Conservation (phyloP, 805 yeast genomes). For the Wickerhamomyces kurtzmanii region DNA sequence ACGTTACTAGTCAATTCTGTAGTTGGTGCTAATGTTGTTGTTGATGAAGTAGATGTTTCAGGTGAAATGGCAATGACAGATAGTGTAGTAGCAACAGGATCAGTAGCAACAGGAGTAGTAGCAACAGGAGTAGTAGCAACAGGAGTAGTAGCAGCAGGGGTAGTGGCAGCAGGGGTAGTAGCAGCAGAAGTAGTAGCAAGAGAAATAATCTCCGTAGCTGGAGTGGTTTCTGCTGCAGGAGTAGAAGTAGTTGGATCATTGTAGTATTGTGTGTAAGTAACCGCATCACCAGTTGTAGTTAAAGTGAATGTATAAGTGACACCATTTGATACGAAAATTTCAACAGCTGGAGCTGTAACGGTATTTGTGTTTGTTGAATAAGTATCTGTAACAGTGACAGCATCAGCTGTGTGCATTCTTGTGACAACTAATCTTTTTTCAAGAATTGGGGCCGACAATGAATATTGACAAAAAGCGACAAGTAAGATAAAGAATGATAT, state of each 20-base stretch:
- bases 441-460: no score
- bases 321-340: slow-evolving; percentile 25
- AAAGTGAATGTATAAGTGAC: slow-evolving; percentile 26
- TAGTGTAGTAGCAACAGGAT: slow-evolving; percentile 17
- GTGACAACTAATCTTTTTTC: slow-evolving; percentile 35
- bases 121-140: slow-evolving; percentile 20
- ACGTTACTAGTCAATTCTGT: slow-evolving; percentile 5
- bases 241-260: slow-evolving; percentile 25
- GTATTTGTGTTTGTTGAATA: slow-evolving; percentile 29
- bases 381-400: slow-evolving; percentile 35
- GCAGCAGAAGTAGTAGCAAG: slow-evolving; percentile 20
- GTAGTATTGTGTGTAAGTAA: slow-evolving; percentile 21
- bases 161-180: slow-evolving; percentile 18
- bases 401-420: slow-evolving; percentile 43
- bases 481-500: slow-evolving; percentile 4
- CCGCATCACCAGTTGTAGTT: slow-evolving; percentile 20
- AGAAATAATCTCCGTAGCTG: slow-evolving; percentile 18
- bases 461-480: slow-evolving; percentile 12
- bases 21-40: slow-evolving; percentile 14
- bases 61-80: slow-evolving; percentile 8
- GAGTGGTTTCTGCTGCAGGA: slow-evolving; percentile 19
- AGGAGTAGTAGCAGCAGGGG: slow-evolving; percentile 19
- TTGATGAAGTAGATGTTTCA: slow-evolving; percentile 8
- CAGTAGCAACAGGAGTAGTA: slow-evolving; percentile 11
- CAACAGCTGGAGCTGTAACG: slow-evolving; percentile 30